Evolutionary conservation across 768 basidiomycete genomes (phyloP), one percentile per base, ranked within the genome.

Genomic region (Tylopilus rubrobrunneus): DNA sequence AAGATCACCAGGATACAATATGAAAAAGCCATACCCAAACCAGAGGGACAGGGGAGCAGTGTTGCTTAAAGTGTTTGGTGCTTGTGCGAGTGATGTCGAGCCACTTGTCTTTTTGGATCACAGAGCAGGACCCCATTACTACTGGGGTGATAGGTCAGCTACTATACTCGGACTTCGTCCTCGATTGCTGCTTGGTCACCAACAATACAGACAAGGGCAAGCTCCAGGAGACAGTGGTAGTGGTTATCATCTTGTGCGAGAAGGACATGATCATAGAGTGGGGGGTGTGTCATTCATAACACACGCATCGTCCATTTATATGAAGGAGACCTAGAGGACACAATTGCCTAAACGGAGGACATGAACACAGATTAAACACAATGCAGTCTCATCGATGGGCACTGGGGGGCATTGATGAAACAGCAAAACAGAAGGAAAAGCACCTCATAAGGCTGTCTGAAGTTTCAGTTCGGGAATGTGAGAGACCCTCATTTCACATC

Each of bases 11-110:
- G 29, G 41, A 52, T 14, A 45, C 0, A 9, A 42, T 7, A 7
- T 34, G 4, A 19, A 10, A 0, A 8, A 31, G 11, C 9, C 66
- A 28, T 53, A 70, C 68, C 68, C 68, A 71, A 51, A 70, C 64
- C n/a, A 70, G 49, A 42, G 68, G 68, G 7, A 70, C n/a, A 0
- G 66, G 49, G 8, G 68, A 71, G 8, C 70, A 70, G 11, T 66
- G 45, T 42, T 3, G 45, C 45, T 58, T 66, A 46, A 71, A 68
- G 19, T 66, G 45, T 44, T 66, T 56, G 0, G 68, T 70, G 33
- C 68, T 71, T 34, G 59, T 55, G 25, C 66, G 65, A 46, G 70
- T 68, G 15, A 61, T 41, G 4, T 52, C 52, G 45, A 70, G 62
- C 68, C 68, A 70, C 21, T 64, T 60, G 5, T 68, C 66, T 48